A percentile compares a stretch with the other conserved stretches of the same genome.
phyloP scores from a whole-genome alignment of 2,329 filamentous ascomycete genomes.

The Ilyonectria mors-panacis region DNA sequence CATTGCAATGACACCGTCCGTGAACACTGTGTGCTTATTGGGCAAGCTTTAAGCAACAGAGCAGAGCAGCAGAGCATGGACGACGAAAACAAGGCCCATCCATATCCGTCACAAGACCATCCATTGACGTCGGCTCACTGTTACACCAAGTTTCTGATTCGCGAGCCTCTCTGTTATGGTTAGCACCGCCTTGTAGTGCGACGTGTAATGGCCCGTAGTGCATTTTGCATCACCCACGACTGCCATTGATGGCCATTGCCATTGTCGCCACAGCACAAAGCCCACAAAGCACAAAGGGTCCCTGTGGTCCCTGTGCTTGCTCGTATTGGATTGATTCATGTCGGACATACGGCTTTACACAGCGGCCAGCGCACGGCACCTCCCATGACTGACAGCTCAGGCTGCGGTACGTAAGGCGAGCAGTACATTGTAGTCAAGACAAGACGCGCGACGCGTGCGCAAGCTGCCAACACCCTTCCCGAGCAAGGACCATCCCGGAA shows the following conservation, averaged over 20 bases:
- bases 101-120: slow-evolving; percentile 40
- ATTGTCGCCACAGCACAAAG: background rate
- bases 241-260: background rate
- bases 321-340: background rate
- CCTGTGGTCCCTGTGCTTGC: background rate
- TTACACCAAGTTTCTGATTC: slow-evolving; percentile 22
- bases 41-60: slow-evolving; percentile 25
- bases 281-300: background rate
- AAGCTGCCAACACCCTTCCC: slow-evolving; percentile 37
- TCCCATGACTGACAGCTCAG: background rate
- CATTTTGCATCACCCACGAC: slow-evolving; percentile 17
- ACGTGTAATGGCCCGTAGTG: background rate
- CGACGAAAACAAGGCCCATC: slow-evolving; percentile 35
- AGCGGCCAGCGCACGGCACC: background rate
- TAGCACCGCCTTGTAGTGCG: slow-evolving; percentile 19
- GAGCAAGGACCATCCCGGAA: slow-evolving; percentile 40
- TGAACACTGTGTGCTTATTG: slow-evolving; percentile 40
- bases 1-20: slow-evolving; percentile 36
- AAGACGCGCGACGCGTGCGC: slow-evolving; percentile 37
- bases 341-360: slow-evolving; percentile 4
- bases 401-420: background rate
- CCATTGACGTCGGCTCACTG: slow-evolving; percentile 22
- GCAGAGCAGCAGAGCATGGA: slow-evolving; percentile 17
- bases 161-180: slow-evolving; percentile 17
- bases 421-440: slow-evolving; percentile 7